Evolutionary conservation across 345 rosid genomes (phyloP).

Genomic region (Gossypium rotundifolium): DNA sequence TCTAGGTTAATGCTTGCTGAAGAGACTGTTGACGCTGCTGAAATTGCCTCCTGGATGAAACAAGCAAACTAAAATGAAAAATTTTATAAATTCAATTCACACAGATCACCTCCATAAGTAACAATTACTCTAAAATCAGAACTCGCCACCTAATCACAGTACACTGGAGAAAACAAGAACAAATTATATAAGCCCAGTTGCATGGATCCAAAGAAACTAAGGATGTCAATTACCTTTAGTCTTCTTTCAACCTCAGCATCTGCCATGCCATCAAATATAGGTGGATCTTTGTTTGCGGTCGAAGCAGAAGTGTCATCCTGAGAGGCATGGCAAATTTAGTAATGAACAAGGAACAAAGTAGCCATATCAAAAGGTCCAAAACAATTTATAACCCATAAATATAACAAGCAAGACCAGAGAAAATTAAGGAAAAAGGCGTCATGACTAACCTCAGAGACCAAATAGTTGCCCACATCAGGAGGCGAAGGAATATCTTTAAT

Average conservation of each 20-base stretch:
- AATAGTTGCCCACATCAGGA: slow-evolving; percentile 93
- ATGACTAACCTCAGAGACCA: slow-evolving; percentile 81
- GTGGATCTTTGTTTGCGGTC: slow-evolving; percentile 68
- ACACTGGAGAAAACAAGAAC: neutral
- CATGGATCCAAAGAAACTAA: slow-evolving; percentile 2
- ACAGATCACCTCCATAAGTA: neutral
- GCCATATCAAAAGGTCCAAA: neutral
- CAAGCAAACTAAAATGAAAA: slow-evolving; percentile 4
- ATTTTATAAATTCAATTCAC: neutral
- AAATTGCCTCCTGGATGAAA: slow-evolving; percentile 62
- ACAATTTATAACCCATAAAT: neutral
- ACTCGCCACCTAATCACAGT: neutral
- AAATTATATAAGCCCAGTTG: neutral
- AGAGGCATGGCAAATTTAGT: slow-evolving; percentile 6
- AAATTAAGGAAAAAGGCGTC: neutral
- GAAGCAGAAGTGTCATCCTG: slow-evolving; percentile 70
- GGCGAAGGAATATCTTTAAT: slow-evolving; percentile 60
- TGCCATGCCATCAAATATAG: slow-evolving; percentile 75
- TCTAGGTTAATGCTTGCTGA: slow-evolving; percentile 50
- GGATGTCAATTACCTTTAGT: slow-evolving; percentile 50
- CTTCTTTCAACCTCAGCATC: slow-evolving; percentile 84
- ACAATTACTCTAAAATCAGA: neutral
- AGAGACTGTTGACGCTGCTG: slow-evolving; percentile 52
- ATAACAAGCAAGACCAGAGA: slow-evolving; percentile 8
- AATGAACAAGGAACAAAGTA: slow-evolving; percentile 18